Percentiles rank a stretch among this genome's conserved stretches.
Evolutionary conservation across 768 basidiomycete genomes (phyloP).

Genomic region (Tremella fuciformis): DNA sequence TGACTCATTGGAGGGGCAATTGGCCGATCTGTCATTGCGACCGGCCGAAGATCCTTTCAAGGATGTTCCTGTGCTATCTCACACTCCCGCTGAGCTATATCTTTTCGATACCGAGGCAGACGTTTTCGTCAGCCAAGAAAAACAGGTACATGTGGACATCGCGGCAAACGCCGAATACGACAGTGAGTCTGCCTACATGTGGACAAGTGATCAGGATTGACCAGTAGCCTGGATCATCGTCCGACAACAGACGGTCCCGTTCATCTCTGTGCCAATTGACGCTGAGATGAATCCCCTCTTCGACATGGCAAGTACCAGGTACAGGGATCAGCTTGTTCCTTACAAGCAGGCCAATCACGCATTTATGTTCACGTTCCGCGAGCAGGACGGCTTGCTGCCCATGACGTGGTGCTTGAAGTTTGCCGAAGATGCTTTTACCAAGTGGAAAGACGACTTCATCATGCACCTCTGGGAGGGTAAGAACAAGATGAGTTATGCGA

Average conservation of each 20-base stretch:
- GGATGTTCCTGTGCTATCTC: slow-evolving; percentile 40
- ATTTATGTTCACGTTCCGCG: slow-evolving; percentile 82
- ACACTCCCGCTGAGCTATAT: slow-evolving; percentile 51
- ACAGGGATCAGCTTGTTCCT: slow-evolving; percentile 4
- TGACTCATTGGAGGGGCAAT: too few relatives aligned
- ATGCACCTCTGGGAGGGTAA: slow-evolving; percentile 75
- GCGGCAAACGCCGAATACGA: slow-evolving; percentile 50
- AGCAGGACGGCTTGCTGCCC: slow-evolving; percentile 54
- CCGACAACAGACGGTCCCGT: slow-evolving; percentile 34
- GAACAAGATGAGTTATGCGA: slow-evolving; percentile 70
- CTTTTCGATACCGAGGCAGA: slow-evolving; percentile 54
- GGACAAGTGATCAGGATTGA: not conserved
- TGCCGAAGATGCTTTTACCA: slow-evolving; percentile 59
- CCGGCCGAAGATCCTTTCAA: slow-evolving; percentile 45
- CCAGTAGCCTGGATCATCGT: slow-evolving; percentile 49
- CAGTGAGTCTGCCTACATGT: slow-evolving; percentile 35
- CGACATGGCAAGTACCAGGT: slow-evolving; percentile 26
- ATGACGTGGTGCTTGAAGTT: slow-evolving; percentile 85
- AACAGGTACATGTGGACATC: slow-evolving; percentile 48
- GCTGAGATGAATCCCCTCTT: slow-evolving; percentile 47
- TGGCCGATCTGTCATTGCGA: not conserved
- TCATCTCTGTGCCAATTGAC: slow-evolving; percentile 49
- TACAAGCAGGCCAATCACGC: slow-evolving; percentile 54
- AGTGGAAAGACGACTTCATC: slow-evolving; percentile 65
- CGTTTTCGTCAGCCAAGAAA: slow-evolving; percentile 54